phyloP scores from a whole-genome alignment of 495 filamentous ascomycete species.

The Rostrohypoxylon terebratum region DNA sequence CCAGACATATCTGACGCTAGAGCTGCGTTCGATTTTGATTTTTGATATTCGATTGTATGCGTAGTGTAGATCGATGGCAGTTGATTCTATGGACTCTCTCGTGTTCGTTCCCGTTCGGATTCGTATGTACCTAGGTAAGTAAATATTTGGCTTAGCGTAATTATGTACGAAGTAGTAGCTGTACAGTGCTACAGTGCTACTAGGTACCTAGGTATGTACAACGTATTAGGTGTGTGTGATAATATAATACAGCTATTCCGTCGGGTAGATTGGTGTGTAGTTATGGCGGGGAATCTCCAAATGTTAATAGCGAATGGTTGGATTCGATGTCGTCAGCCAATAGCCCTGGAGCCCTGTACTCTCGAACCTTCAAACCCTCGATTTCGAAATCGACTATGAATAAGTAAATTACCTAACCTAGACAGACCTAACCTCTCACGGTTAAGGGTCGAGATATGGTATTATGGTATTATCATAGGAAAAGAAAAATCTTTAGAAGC shows the following conservation, averaged over 20 bases:
- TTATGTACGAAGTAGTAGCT: neutral
- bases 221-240: constrained; percentile 18
- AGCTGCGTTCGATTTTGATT: constrained; percentile 7
- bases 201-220: too few species aligned
- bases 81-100: constrained; percentile 4
- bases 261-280: neutral
- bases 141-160: neutral
- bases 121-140: neutral
- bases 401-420: neutral
- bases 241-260: constrained; percentile 1
- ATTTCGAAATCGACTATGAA: neutral
- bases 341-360: constrained; percentile 5
- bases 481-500: constrained; percentile 13
- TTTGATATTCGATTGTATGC: neutral
- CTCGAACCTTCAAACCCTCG: constrained; percentile 3
- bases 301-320: neutral
- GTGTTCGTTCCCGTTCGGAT: constrained; percentile 5
- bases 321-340: constrained; percentile 36
- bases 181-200: neutral
- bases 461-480: constrained; percentile 25
- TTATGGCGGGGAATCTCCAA: constrained; percentile 33
- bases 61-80: neutral
- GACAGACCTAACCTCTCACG: neutral
- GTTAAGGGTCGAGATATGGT: neutral
- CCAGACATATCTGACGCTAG: constrained; percentile 42